Base-by-base conservation (phyloP, 805 yeast genomes). In the Kregervanrija fluxuum region DNA sequence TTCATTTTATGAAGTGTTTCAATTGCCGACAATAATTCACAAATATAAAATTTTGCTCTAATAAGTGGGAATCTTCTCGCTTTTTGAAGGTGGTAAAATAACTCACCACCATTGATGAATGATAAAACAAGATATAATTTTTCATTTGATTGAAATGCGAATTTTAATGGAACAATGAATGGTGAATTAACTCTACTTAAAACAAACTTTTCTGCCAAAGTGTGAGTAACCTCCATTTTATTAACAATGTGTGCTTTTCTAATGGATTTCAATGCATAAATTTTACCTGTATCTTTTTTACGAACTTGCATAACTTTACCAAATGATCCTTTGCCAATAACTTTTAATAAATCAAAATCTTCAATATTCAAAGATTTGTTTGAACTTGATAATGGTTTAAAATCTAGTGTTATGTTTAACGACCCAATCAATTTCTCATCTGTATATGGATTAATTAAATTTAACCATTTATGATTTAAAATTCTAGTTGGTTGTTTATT, bases 221-320 rank as follows among this genome's bases (percentile, higher is more conserved):
- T 93, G 65, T 93, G 99, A 3, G 90, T 87, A 17, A 93, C 97
- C 67, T 93, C 99, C 68, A 88, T 80, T 60, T 95, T 80, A 28
- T 95, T 85, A 32, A 93, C 95, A 54, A 93, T 89, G 60, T 93
- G 96, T 14, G 95, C 87, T 62, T 93, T 93, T 55, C 98, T 75
- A 50, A 93, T 80, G 0, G 97, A 89, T 65, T 93, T 93, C 60
- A 93, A 70, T 1, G 99, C 99, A 64, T 93, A 93, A 17, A 93
- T 82, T 62, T 91, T 95, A 52, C 84, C 84, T 3, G 99, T 93
- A 64, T 93, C 99, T 55, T 86, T 87, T 67, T 93, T 93, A 51
- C 89, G 81, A 36, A 93, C 99, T 66, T 93, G 99, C 98, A 93
- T 93, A 43, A 93, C 99, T 66, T 93, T 93, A 42, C 99, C 99